phyloP scores from a whole-genome alignment of 352 stramenopile species.

The Globisporangium apiculatum region DNA sequence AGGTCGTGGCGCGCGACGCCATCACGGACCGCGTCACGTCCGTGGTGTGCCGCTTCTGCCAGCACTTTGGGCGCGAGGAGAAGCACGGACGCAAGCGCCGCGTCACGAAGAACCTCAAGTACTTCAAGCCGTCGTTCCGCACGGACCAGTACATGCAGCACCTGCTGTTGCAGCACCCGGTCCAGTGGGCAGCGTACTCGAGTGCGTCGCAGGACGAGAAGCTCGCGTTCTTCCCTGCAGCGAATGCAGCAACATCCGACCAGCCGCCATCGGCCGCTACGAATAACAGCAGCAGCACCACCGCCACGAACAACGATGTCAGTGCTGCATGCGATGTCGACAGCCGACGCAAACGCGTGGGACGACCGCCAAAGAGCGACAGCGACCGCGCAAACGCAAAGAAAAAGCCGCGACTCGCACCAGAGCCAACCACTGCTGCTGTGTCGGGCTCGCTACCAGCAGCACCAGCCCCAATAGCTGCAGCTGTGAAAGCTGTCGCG shows the following conservation, averaged over 20 bases:
- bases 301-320: background rate
- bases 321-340: too few species aligned
- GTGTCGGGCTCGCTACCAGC: too few species aligned
- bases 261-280: background rate
- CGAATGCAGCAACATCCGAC: background rate
- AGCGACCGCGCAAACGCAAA: too few species aligned
- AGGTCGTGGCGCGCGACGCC: constrained; percentile 38
- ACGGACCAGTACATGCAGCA: constrained; percentile 73
- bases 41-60: constrained; percentile 57
- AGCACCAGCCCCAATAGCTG: too few species aligned
- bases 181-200: constrained; percentile 43
- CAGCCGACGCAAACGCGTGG: too few species aligned
- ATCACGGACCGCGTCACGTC: constrained; percentile 32
- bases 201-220: constrained; percentile 32
- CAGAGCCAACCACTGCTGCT: too few species aligned
- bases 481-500: too few species aligned
- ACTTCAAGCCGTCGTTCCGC: constrained; percentile 55
- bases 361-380: too few species aligned
- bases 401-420: too few species aligned
- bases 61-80: constrained; percentile 55
- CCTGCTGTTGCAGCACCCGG: constrained; percentile 44
- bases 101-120: constrained; percentile 57
- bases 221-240: constrained; percentile 35
- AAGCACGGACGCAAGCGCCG: constrained; percentile 42
- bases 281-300: background rate